Evolutionary conservation across 768 basidiomycete genomes (phyloP), one percentile per base, ranked within the genome.

Genomic region (Cystobasidium ongulense): DNA sequence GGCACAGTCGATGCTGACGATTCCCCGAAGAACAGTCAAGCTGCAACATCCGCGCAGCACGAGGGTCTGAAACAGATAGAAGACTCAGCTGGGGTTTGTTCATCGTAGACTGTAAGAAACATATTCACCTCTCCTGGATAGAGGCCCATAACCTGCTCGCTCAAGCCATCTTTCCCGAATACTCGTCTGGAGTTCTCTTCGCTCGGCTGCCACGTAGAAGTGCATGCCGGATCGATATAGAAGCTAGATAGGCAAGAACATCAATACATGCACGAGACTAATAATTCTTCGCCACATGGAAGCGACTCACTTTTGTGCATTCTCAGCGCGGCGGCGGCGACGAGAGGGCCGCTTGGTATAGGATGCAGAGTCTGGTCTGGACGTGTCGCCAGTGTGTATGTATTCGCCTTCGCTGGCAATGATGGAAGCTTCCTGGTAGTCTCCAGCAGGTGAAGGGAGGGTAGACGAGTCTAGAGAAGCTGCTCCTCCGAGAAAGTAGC

Each of bases 141-240:
- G 7, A 71, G 8, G 23, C 33, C 68, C 1, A 71, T 31, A 2
- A 59, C 25, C n/a, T 29, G 29, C n/a, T 54, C 52, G 13, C 21
- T 59, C 21, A 8, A 29, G 17, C 38, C 27, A 2, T 8, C 15
- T 4, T 43, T 4, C 8, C 1, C 53, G 21, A 10, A 11, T 36
- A 15, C n/a, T 54, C 43, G 53, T 25, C 2, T 29, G 25, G 35
- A 29, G 17, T 59, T 33, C 10, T 59, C 53, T 3, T 31, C 33
- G n/a, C 21, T 31, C 29, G 68, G 68, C 17, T 17, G 5, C 68
- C 68, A 71, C 10, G 53, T 57, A 2, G 68, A 71, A 23, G 54
- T 35, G 53, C 68, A 71, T 18, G 23, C 25, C 11, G 68, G 68
- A 27, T 71, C 68, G 10, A 71, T 10, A 36, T 33, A 71, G n/a